These are phyloP conservation scores for Trichoderma hamatum DNA, from an alignment of 2,329 filamentous ascomycete species.

Conservation along the genomic window DNA sequence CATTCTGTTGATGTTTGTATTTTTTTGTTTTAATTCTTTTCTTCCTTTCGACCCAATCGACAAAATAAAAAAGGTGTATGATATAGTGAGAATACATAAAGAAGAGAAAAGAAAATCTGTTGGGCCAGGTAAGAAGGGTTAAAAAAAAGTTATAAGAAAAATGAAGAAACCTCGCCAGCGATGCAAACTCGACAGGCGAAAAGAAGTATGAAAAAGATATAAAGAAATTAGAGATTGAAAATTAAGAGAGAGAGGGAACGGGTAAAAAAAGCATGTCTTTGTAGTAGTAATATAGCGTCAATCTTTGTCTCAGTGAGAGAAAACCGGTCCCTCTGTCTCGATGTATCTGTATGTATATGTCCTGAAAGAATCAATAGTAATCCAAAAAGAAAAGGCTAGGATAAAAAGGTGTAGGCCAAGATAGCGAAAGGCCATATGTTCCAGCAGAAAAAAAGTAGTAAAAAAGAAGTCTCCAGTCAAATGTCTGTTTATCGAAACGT, in stretches of 20 bases:
- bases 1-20: constrained; percentile 8
- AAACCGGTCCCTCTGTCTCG: constrained; percentile 2
- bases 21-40: neutral
- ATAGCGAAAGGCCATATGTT: neutral
- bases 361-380: constrained; percentile 22
- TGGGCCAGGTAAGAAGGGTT: constrained; percentile 1
- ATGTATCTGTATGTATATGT: constrained; percentile 13
- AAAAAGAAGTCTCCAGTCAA: constrained; percentile 20
- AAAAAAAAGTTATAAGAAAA: constrained; percentile 3
- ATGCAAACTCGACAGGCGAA: constrained; percentile 16
- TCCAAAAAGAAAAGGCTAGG: constrained; percentile 8
- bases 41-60: constrained; percentile 4
- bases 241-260: neutral
- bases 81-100: constrained; percentile 5
- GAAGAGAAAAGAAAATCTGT: constrained; percentile 1
- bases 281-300: constrained; percentile 21
- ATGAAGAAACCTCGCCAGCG: constrained; percentile 10
- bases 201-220: neutral
- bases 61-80: constrained; percentile 19
- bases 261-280: neutral
- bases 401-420: neutral
- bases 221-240: constrained; percentile 6
- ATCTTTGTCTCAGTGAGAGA: constrained; percentile 23
- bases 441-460: neutral
- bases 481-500: constrained; percentile 23